Percentiles rank a stretch among this genome's conserved stretches.
phyloP scores from a whole-genome alignment of 2,329 filamentous ascomycete species.

The Aspergillus aculeatinus region DNA sequence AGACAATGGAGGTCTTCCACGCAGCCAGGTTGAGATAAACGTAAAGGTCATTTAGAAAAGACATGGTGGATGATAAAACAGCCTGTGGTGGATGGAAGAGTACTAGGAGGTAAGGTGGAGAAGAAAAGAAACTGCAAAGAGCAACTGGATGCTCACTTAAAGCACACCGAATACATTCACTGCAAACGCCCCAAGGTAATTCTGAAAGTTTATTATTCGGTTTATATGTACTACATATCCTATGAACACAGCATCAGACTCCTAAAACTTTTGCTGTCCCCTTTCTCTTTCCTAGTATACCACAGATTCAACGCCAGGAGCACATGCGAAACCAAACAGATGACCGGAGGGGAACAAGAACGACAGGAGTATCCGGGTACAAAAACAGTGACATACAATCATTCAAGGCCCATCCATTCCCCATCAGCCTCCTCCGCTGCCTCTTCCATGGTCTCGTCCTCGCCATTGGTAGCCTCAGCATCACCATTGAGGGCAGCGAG shows the following conservation, averaged over 20 bases:
- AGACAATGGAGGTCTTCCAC: neutral
- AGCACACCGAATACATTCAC: neutral
- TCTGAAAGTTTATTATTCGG: neutral
- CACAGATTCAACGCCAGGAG: slow-evolving; percentile 27
- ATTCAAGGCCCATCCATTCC: slow-evolving; percentile 57
- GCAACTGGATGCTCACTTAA: too few species aligned
- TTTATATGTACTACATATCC: slow-evolving; percentile 4
- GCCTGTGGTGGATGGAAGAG: too few species aligned
- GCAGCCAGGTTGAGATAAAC: too few species aligned
- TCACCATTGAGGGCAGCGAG: slow-evolving; percentile 29
- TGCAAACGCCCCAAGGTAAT: neutral
- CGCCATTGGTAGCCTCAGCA: slow-evolving; percentile 14
- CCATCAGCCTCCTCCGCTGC: slow-evolving; percentile 43
- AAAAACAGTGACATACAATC: slow-evolving; percentile 22
- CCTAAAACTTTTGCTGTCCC: slow-evolving; percentile 23
- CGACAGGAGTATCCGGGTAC: slow-evolving; percentile 18
- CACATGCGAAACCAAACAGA: slow-evolving; percentile 29
- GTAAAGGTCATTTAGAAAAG: too few species aligned
- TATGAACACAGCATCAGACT: slow-evolving; percentile 13
- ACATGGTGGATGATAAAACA: too few species aligned
- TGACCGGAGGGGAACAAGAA: slow-evolving; percentile 14
- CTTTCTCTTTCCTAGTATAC: slow-evolving; percentile 28
- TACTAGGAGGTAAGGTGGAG: too few species aligned
- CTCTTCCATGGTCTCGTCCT: slow-evolving; percentile 32
- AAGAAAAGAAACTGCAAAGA: too few species aligned